Percentiles rank a stretch among this genome's conserved stretches.
Conservation (phyloP, 352 stramenopile species). For the Phytophthora tubulina region DNA sequence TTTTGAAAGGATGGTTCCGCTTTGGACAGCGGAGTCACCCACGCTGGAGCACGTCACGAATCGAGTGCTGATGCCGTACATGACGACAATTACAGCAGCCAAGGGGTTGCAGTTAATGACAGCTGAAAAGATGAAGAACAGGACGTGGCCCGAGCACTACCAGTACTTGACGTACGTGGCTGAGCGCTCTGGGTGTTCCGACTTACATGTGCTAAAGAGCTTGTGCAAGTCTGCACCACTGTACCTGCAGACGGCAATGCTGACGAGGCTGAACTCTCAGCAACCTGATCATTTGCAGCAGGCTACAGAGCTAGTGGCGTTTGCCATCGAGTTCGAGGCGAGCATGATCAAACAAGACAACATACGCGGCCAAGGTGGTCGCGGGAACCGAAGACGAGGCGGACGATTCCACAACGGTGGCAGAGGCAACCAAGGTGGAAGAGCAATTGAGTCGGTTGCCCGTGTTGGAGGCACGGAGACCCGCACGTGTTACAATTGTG, state of each 20-base stretch:
- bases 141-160: conserved; percentile 16
- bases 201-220: conserved; percentile 6
- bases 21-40: not conserved
- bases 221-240: conserved; percentile 7
- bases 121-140: not conserved
- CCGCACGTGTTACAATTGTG: conserved; percentile 1
- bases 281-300: conserved; percentile 5
- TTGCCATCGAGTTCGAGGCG: conserved; percentile 7
- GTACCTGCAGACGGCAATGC: conserved; percentile 6
- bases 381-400: not conserved
- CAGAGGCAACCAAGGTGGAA: too few relatives aligned
- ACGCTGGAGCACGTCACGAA: conserved; percentile 21
- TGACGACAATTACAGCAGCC: not conserved
- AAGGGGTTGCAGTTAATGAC: conserved; percentile 13
- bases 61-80: conserved; percentile 9
- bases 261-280: conserved; percentile 11
- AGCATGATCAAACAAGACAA: not conserved
- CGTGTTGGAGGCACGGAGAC: not conserved
- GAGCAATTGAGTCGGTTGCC: not conserved
- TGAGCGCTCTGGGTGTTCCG: conserved; percentile 2
- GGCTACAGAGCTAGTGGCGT: conserved; percentile 8
- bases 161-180: conserved; percentile 18
- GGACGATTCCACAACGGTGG: not conserved
- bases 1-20: conserved; percentile 11
- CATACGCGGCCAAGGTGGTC: not conserved